phyloP scores from a whole-genome alignment of 2,329 filamentous ascomycete species.

The Penicillium sumatraense region DNA sequence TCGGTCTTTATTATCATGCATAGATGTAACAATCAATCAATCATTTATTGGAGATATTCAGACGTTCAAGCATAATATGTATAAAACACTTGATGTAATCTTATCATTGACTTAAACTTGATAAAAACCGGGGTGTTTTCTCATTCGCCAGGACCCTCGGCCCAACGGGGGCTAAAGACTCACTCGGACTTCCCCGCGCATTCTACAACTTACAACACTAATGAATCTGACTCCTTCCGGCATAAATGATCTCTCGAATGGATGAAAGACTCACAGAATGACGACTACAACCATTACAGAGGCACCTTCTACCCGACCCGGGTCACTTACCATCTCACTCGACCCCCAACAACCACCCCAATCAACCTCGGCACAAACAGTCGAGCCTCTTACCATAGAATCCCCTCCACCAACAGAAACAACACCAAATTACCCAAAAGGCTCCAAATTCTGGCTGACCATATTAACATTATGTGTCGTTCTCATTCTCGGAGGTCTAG shows the following conservation, averaged over 20 bases:
- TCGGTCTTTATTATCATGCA: background rate
- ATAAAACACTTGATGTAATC: too few relatives aligned
- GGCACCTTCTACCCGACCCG: background rate
- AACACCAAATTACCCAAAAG: conserved; percentile 18
- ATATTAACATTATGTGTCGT: conserved; percentile 29
- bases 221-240: background rate
- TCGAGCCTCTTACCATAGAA: background rate
- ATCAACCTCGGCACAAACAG: background rate
- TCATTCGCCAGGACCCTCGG: too few relatives aligned
- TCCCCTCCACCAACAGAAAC: background rate
- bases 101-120: too few relatives aligned
- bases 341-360: background rate
- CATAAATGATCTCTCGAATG: background rate
- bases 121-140: too few relatives aligned
- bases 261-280: background rate
- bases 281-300: background rate
- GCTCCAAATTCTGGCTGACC: conserved; percentile 19
- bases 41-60: too few relatives aligned
- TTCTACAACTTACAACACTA: background rate
- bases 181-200: too few relatives aligned
- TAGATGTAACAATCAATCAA: too few relatives aligned
- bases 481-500: conserved; percentile 34
- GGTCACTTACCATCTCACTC: background rate
- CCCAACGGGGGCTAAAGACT: too few relatives aligned
- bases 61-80: too few relatives aligned